Conservation (phyloP, 106 monocot species). For the Iris macrosiphon region DNA sequence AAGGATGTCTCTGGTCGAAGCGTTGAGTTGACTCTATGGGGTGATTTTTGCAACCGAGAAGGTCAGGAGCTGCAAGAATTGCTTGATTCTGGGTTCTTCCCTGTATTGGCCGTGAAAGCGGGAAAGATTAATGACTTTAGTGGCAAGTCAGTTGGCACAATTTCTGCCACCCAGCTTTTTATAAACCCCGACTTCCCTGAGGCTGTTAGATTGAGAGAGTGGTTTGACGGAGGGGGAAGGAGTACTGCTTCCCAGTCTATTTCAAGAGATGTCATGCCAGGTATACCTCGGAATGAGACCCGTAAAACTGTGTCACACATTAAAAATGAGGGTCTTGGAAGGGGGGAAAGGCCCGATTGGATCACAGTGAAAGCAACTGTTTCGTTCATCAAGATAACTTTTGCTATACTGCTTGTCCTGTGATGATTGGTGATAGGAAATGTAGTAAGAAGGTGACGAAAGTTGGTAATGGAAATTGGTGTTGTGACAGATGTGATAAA, state of each 20-base stretch:
- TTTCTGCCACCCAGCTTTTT: constrained; percentile 74
- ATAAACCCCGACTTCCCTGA: constrained; percentile 79
- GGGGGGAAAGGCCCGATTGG: constrained; percentile 90
- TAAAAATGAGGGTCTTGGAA: constrained; percentile 90
- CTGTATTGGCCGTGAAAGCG: constrained; percentile 81
- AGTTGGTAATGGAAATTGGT: constrained; percentile 47
- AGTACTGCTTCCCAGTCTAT: constrained; percentile 53
- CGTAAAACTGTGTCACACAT: constrained; percentile 80
- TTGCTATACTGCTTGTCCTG: constrained; percentile 89
- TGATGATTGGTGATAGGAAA: constrained; percentile 64
- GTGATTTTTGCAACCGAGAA: constrained; percentile 87
- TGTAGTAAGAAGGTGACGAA: constrained; percentile 80
- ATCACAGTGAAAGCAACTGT: constrained; percentile 71
- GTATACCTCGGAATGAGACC: constrained; percentile 29
- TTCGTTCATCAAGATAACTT: constrained; percentile 86
- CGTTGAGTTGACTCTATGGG: constrained; percentile 97
- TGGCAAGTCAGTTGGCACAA: constrained; percentile 89
- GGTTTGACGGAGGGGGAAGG: constrained; percentile 86
- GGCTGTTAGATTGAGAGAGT: constrained; percentile 47
- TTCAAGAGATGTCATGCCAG: constrained; percentile 52
- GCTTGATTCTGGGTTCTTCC: constrained; percentile 46
- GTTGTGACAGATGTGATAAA: constrained; percentile 67
- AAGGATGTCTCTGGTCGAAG: constrained; percentile 74
- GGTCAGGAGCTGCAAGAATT: constrained; percentile 61
- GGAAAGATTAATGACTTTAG: constrained; percentile 92